Conservation (phyloP, 2,329 filamentous ascomycete genomes). For the Didymella pinodella region DNA sequence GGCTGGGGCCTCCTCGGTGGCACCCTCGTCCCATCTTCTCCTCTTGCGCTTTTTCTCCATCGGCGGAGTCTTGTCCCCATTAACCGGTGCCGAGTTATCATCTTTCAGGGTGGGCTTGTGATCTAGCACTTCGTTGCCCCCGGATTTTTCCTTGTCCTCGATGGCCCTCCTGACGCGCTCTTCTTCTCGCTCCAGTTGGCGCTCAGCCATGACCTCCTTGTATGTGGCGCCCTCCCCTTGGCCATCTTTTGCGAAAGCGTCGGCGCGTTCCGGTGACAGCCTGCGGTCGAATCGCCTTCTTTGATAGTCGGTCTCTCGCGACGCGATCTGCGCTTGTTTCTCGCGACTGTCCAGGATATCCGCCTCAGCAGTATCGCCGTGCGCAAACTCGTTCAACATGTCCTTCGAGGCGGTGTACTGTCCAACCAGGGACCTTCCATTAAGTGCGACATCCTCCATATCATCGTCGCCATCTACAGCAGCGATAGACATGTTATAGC, state of each 20-base stretch:
- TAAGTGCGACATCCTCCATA: conserved; percentile 72
- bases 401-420: conserved; percentile 94
- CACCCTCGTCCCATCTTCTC: conserved; percentile 89
- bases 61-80: conserved; percentile 72
- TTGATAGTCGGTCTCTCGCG: conserved; percentile 97
- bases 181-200: conserved; percentile 93
- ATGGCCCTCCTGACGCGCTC: conserved; percentile 83
- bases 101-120: conserved; percentile 78
- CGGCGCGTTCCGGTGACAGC: conserved; percentile 83
- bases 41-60: conserved; percentile 71
- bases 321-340: conserved; percentile 87
- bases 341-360: conserved; percentile 87
- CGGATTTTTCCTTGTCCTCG: conserved; percentile 73
- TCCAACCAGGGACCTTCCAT: conserved; percentile 79
- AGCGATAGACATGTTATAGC: conserved; percentile 90
- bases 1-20: conserved; percentile 52
- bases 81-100: conserved; percentile 71
- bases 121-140: conserved; percentile 67
- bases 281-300: conserved; percentile 88
- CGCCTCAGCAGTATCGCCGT: conserved; percentile 88
- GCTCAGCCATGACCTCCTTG: conserved; percentile 86
- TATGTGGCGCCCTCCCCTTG: conserved; percentile 82
- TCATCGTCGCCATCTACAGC: conserved; percentile 79
- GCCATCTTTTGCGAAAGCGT: conserved; percentile 81
- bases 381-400: conserved; percentile 93